These are phyloP conservation scores for Chrysosporium queenslandicum DNA, from an alignment of 2,329 filamentous ascomycete species.

Conservation along the genomic window DNA sequence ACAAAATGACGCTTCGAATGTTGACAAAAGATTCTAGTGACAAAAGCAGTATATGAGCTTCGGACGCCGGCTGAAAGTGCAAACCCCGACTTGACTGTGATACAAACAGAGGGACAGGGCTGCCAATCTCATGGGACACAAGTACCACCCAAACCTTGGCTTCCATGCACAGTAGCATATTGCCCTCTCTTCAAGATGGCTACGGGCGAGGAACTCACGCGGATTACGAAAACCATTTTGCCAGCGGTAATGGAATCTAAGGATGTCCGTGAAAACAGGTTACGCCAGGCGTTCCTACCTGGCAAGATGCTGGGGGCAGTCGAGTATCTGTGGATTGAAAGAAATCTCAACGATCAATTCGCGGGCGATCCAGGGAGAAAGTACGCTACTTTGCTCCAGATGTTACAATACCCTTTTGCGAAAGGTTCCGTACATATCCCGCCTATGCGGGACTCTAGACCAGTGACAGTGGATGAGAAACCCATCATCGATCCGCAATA, in stretches of 20 bases:
- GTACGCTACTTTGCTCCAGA: constrained; percentile 41
- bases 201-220: constrained; percentile 29
- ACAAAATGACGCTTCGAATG: constrained; percentile 21
- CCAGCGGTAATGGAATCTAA: background rate
- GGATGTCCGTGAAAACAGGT: background rate
- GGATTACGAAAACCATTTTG: constrained; percentile 29
- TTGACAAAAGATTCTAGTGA: constrained; percentile 27
- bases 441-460: background rate
- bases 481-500: constrained; percentile 38
- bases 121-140: constrained; percentile 27
- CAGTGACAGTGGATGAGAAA: constrained; percentile 20
- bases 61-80: background rate
- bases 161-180: constrained; percentile 27
- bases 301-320: background rate
- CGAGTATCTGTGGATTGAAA: constrained; percentile 25
- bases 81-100: constrained; percentile 15
- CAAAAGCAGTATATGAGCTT: constrained; percentile 19
- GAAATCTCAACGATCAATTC: constrained; percentile 21
- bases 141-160: constrained; percentile 29
- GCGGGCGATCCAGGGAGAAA: constrained; percentile 32
- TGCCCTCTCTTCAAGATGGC: constrained; percentile 21
- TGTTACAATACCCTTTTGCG: constrained; percentile 45
- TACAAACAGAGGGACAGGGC: constrained; percentile 20
- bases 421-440: constrained; percentile 41
- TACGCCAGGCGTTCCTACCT: background rate